Percentiles rank a stretch among this genome's conserved stretches.
These are phyloP conservation scores for Aureoboletus auriporus DNA, from an alignment of 768 basidiomycete species.

Conservation along the genomic window DNA sequence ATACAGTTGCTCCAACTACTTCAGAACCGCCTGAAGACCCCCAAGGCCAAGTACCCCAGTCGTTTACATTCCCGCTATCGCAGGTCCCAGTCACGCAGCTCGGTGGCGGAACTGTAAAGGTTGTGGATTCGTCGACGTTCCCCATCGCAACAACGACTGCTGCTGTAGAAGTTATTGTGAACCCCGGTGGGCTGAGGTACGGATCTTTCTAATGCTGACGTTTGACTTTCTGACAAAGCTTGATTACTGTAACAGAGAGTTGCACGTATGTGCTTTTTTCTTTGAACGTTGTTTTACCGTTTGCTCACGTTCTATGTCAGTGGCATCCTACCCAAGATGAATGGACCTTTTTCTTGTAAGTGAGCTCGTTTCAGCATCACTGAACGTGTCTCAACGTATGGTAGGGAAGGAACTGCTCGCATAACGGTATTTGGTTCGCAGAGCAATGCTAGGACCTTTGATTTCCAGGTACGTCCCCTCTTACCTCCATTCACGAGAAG, in stretches of 20 bases:
- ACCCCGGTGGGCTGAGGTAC: constrained; percentile 55
- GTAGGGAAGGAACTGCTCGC: constrained; percentile 49
- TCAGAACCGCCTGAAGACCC: constrained; percentile 30
- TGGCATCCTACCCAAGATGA: constrained; percentile 72
- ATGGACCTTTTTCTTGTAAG: constrained; percentile 58
- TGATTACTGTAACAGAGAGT: constrained; percentile 35
- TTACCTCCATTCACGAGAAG: neutral
- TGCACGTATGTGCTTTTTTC: constrained; percentile 41
- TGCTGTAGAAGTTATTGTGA: constrained; percentile 51
- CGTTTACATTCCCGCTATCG: constrained; percentile 50
- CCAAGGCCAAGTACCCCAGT: constrained; percentile 38
- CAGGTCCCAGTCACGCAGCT: constrained; percentile 38
- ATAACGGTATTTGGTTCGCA: constrained; percentile 54
- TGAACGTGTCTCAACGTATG: neutral
- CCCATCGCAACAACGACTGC: constrained; percentile 45
- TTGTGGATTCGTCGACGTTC: constrained; percentile 55
- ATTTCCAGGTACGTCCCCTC: constrained; percentile 42
- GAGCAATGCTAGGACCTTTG: constrained; percentile 53
- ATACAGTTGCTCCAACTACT: constrained; percentile 33
- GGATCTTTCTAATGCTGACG: neutral
- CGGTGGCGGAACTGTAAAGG: constrained; percentile 53
- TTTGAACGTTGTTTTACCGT: neutral
- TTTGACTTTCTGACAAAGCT: neutral
- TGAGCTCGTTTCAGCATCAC: neutral
- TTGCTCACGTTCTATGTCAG: constrained; percentile 27